Percentiles rank a stretch among this genome's conserved stretches.
Conservation (phyloP, 495 filamentous ascomycete genomes). For the Trichoderma gamsii region DNA sequence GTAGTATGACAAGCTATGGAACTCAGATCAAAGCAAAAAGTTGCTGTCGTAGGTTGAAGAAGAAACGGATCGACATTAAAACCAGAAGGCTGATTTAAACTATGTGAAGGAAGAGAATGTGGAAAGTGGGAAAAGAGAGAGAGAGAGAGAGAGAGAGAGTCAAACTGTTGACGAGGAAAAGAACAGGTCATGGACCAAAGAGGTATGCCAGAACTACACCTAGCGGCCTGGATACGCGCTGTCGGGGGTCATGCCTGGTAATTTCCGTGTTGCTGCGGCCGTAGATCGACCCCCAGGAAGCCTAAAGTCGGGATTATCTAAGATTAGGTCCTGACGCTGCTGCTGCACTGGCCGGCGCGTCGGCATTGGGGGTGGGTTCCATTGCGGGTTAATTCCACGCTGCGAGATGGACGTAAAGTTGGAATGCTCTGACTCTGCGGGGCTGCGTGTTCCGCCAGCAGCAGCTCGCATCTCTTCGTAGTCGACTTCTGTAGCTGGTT, state of each 20-base stretch:
- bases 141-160: not conserved
- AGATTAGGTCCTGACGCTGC: constrained; percentile 50
- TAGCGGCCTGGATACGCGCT: constrained; percentile 30
- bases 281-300: constrained; percentile 33
- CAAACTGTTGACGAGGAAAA: not conserved
- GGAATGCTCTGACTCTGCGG: constrained; percentile 67
- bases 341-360: constrained; percentile 40
- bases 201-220: not conserved
- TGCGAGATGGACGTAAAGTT: constrained; percentile 83
- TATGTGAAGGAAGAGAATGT: not conserved
- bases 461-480: constrained; percentile 56
- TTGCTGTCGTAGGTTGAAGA: not conserved
- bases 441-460: constrained; percentile 55
- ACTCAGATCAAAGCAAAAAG: not conserved
- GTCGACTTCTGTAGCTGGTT: not conserved
- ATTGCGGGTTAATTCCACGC: constrained; percentile 78
- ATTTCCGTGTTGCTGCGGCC: constrained; percentile 4
- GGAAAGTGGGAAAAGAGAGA: not conserved
- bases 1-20: not conserved
- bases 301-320: constrained; percentile 74
- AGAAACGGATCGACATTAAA: not conserved
- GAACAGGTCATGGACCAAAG: not conserved
- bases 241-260: constrained; percentile 29
- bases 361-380: constrained; percentile 52
- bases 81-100: not conserved